These are phyloP conservation scores for Suhomyces panamericanus DNA, from an alignment of 1,139 yeast genomes.

Conservation along the genomic window DNA sequence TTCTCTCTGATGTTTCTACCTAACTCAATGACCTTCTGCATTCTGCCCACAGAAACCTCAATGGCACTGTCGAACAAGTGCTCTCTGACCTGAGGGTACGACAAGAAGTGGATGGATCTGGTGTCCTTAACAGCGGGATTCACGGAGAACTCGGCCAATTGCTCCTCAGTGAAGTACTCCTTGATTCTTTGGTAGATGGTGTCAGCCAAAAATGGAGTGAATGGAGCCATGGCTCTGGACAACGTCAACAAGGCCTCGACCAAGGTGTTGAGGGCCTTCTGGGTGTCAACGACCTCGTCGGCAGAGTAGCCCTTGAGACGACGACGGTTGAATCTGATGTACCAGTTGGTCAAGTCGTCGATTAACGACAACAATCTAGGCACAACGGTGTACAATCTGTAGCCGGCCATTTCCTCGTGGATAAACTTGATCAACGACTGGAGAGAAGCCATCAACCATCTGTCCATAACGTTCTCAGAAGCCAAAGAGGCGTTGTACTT, in stretches of 20 bases:
- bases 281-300: constrained; percentile 79
- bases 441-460: constrained; percentile 92
- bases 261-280: constrained; percentile 83
- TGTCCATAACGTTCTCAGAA: constrained; percentile 92
- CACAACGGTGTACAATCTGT: constrained; percentile 93
- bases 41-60: constrained; percentile 84
- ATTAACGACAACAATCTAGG: constrained; percentile 85
- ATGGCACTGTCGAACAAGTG: constrained; percentile 78
- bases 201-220: constrained; percentile 95
- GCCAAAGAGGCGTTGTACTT: constrained; percentile 61
- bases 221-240: constrained; percentile 97
- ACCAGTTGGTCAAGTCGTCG: constrained; percentile 97
- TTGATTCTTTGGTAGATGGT: constrained; percentile 78
- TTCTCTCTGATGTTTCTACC: constrained; percentile 97
- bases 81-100: constrained; percentile 82
- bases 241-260: constrained; percentile 87
- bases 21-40: constrained; percentile 95
- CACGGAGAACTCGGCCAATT: constrained; percentile 44
- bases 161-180: constrained; percentile 56
- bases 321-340: constrained; percentile 96
- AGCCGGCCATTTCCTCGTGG: constrained; percentile 84
- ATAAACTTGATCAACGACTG: constrained; percentile 86
- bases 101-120: constrained; percentile 89
- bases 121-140: constrained; percentile 51
- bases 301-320: constrained; percentile 87